Evolutionary conservation across 306 rosid genomes (phyloP).

Genomic region (Lathyrus tuberosus): DNA sequence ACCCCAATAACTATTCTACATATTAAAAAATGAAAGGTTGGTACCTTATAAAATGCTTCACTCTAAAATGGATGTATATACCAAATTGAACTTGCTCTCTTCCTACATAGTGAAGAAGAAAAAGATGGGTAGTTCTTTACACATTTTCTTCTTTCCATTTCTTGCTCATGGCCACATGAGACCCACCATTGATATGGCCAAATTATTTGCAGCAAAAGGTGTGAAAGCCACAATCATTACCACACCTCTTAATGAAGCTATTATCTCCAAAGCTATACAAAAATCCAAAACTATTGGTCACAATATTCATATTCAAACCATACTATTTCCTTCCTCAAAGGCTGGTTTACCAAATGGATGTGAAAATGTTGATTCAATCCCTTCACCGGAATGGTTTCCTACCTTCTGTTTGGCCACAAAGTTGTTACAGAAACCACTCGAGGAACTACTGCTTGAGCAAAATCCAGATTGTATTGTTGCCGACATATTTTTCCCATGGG

Average conservation of each 20-base stretch:
- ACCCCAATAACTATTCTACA: too few relatives aligned
- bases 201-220: conserved; percentile 42
- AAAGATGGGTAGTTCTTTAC: conserved; percentile 32
- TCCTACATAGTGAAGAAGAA: too few relatives aligned
- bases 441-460: conserved; percentile 3
- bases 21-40: too few relatives aligned
- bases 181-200: conserved; percentile 43
- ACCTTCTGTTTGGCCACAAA: conserved; percentile 6
- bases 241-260: conserved; percentile 45
- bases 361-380: conserved; percentile 27
- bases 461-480: conserved; percentile 37
- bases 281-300: not conserved
- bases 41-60: too few relatives aligned
- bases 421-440: conserved; percentile 35
- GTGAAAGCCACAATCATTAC: conserved; percentile 51
- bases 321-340: conserved; percentile 27
- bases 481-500: conserved; percentile 44
- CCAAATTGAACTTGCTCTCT: too few relatives aligned
- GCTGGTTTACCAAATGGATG: conserved; percentile 45
- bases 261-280: conserved; percentile 38
- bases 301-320: conserved; percentile 25
- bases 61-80: too few relatives aligned
- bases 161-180: conserved; percentile 42
- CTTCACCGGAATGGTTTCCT: not conserved
- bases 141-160: conserved; percentile 54